A percentile compares a stretch with the other conserved stretches of the same genome.
Evolutionary conservation across 2,329 filamentous ascomycete species (phyloP).

Genomic region (Claviceps monticola): DNA sequence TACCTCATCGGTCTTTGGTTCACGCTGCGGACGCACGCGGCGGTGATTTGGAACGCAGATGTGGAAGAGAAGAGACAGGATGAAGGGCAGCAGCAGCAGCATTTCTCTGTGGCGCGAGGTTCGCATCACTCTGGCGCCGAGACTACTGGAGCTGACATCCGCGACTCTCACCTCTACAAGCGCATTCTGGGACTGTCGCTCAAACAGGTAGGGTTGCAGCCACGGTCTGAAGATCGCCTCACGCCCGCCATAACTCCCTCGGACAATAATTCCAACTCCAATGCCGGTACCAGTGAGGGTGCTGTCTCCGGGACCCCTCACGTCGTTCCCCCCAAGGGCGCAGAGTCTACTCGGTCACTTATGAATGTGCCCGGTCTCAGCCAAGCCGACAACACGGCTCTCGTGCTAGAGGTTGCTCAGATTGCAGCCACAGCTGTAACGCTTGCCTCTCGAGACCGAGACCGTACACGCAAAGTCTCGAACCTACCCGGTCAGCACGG

Average conservation of each 20-base stretch:
- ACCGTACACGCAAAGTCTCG: constrained; percentile 24
- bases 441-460: constrained; percentile 64
- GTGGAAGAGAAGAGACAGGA: constrained; percentile 60
- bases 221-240: constrained; percentile 34
- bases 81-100: constrained; percentile 29
- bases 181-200: constrained; percentile 84
- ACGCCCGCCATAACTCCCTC: constrained; percentile 20
- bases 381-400: constrained; percentile 64
- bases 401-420: constrained; percentile 81
- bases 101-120: constrained; percentile 18
- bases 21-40: constrained; percentile 86
- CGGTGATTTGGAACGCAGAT: constrained; percentile 91
- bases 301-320: constrained; percentile 44
- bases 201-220: constrained; percentile 60
- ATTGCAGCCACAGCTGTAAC: constrained; percentile 85
- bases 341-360: constrained; percentile 25
- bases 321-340: constrained; percentile 59
- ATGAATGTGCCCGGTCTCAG: constrained; percentile 56
- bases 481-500: constrained; percentile 14
- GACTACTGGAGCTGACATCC: constrained; percentile 51
- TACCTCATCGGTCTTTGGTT: constrained; percentile 93
- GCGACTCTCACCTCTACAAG: constrained; percentile 82
- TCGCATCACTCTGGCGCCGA: constrained; percentile 29
- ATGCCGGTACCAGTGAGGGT: constrained; percentile 21
- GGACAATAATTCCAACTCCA: constrained; percentile 24